These are phyloP conservation scores for Tulasnella sp. DNA, from an alignment of 768 basidiomycete species.

Conservation along the genomic window DNA sequence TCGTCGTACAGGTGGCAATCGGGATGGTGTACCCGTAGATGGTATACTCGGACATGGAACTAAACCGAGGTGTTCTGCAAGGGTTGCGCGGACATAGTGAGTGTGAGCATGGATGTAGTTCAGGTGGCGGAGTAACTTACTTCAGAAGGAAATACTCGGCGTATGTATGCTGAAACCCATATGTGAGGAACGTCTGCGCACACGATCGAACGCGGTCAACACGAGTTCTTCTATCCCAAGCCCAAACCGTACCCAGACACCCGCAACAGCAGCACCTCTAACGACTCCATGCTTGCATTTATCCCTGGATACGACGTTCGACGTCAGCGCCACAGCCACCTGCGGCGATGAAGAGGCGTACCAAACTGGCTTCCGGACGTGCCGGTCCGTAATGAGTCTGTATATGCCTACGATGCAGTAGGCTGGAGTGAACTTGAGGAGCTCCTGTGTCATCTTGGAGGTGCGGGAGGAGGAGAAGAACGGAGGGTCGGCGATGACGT, in stretches of 20 bases:
- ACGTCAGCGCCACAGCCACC: conserved; percentile 13
- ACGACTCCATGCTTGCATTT: conserved; percentile 70
- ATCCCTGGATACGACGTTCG: conserved; percentile 22
- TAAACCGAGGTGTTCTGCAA: neutral
- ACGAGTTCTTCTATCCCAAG: neutral
- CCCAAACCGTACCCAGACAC: conserved; percentile 44
- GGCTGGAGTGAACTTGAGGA: conserved; percentile 63
- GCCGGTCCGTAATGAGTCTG: conserved; percentile 61
- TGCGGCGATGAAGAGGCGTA: neutral
- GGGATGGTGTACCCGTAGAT: conserved; percentile 45
- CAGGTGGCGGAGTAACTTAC: conserved; percentile 40
- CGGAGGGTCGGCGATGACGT: neutral
- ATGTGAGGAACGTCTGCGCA: conserved; percentile 51
- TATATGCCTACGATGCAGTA: conserved; percentile 82
- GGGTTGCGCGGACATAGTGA: neutral
- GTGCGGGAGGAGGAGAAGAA: neutral
- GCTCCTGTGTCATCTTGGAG: conserved; percentile 24
- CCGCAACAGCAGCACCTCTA: conserved; percentile 57
- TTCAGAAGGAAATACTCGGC: conserved; percentile 53
- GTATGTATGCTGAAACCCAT: conserved; percentile 56
- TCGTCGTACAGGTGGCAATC: conserved; percentile 52
- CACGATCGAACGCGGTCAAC: neutral
- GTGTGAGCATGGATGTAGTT: conserved; percentile 36
- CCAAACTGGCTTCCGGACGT: conserved; percentile 66
- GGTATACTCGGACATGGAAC: neutral